Conservation (phyloP, 345 rosid genomes). For the Diplotaxis tenuifolia region DNA sequence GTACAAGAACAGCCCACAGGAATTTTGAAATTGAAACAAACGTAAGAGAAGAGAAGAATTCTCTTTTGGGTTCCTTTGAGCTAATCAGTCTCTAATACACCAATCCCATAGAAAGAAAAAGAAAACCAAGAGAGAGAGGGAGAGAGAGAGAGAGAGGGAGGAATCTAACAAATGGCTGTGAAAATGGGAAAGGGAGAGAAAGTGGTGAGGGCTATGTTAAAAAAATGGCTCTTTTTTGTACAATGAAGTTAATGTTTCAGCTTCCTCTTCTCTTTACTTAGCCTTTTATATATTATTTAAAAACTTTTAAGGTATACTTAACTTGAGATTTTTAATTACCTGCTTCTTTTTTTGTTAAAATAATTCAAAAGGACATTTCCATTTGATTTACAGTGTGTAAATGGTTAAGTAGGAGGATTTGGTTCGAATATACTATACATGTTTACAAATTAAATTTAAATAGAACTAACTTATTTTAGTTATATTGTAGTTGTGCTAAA, state of each 20-base stretch:
- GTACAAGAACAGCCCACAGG: too few relatives aligned
- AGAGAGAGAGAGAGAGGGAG: conserved; percentile 45
- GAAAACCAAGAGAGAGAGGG: conserved; percentile 37
- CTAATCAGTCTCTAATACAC: conserved; percentile 44
- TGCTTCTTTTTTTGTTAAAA: too few relatives aligned
- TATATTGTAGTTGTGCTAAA: neutral
- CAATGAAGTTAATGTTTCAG: conserved; percentile 30
- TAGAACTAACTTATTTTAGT: neutral
- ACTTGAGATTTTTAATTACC: too few relatives aligned
- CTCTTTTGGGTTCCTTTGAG: conserved; percentile 31
- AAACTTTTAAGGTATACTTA: neutral
- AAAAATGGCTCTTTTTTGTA: conserved; percentile 20
- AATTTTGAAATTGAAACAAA: conserved; percentile 7
- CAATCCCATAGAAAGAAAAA: conserved; percentile 48
- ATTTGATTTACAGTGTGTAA: neutral
- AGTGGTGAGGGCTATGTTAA: conserved; percentile 21
- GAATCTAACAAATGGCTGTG: conserved; percentile 76
- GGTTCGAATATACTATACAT: neutral
- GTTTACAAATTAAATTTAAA: neutral
- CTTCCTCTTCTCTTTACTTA: conserved; percentile 29
- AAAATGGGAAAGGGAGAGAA: conserved; percentile 42
- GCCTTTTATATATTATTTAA: conserved; percentile 1
- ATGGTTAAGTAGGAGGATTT: neutral
- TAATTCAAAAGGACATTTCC: neutral
- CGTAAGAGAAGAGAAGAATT: conserved; percentile 5